Conservation (phyloP, 23 red algal genomes). For the Gracilaria domingensis region DNA sequence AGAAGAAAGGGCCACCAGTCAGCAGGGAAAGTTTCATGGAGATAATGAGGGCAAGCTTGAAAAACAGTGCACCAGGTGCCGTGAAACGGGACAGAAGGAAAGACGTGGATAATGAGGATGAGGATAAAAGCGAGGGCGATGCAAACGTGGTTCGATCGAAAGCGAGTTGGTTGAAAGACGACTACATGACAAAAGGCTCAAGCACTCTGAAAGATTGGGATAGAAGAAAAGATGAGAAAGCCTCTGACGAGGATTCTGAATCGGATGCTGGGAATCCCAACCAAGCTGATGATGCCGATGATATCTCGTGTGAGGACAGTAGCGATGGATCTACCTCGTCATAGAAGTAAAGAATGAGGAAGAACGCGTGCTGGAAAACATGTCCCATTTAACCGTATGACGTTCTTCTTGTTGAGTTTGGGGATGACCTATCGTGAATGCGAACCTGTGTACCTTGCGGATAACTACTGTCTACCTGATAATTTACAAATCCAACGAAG, state of each 20-base stretch:
- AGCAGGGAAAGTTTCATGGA: conserved; percentile 75
- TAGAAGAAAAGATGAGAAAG: conserved; percentile 3
- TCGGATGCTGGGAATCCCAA: background rate
- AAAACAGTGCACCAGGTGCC: background rate
- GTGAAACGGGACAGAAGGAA: background rate
- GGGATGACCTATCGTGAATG: background rate
- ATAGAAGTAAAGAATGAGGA: background rate
- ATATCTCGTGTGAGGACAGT: background rate
- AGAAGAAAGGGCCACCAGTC: conserved; percentile 54
- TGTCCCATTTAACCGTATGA: background rate
- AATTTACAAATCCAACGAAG: background rate
- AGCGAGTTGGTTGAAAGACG: conserved; percentile 65
- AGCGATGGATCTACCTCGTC: background rate
- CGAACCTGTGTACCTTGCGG: no score
- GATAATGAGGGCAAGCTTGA: conserved; percentile 54
- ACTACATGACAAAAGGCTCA: conserved; percentile 34
- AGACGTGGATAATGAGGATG: background rate
- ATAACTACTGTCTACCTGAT: no score
- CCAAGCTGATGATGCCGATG: background rate
- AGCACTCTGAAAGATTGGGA: conserved; percentile 49
- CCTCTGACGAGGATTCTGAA: conserved; percentile 27
- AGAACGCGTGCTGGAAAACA: background rate
- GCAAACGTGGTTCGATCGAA: background rate
- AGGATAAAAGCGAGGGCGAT: conserved; percentile 26
- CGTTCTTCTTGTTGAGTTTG: background rate